phyloP scores from a whole-genome alignment of 371 early-diverging fungal genomes.

The Haplosporangium sp. region DNA sequence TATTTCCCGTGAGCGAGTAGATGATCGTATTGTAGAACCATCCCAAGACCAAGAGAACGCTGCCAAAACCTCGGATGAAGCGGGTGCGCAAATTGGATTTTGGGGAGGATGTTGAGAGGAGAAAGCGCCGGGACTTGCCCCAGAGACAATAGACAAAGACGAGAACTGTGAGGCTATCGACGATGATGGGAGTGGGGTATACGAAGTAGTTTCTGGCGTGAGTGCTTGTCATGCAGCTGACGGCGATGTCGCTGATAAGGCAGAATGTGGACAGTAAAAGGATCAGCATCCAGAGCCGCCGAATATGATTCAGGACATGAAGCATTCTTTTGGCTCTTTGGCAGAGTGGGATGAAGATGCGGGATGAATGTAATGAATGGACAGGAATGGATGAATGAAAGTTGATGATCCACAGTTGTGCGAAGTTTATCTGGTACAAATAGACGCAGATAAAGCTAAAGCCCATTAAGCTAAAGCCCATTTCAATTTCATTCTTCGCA shows the following conservation, averaged over 20 bases:
- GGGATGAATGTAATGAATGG: background rate
- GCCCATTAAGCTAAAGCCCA: too few species aligned
- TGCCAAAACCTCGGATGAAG: constrained; percentile 1
- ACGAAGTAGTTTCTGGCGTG: background rate
- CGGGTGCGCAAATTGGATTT: constrained; percentile 13
- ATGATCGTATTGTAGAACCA: constrained; percentile 5
- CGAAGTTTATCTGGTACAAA: too few species aligned
- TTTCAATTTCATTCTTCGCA: too few species aligned
- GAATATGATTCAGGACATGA: constrained; percentile 1
- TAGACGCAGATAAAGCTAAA: too few species aligned
- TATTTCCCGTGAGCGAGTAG: background rate
- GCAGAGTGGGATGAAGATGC: background rate
- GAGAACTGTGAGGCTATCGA: constrained; percentile 10
- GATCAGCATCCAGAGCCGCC: constrained; percentile 21
- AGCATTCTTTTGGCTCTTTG: constrained; percentile 4
- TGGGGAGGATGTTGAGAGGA: constrained; percentile 22
- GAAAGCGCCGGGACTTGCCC: constrained; percentile 22
- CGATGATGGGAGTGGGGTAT: background rate
- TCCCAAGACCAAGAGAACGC: background rate
- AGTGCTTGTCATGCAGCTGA: background rate
- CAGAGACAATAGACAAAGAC: constrained; percentile 26
- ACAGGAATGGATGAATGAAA: too few species aligned
- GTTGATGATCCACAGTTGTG: too few species aligned
- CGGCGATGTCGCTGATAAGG: constrained; percentile 3
- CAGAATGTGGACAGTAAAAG: constrained; percentile 6